phyloP scores from a whole-genome alignment of 768 basidiomycete genomes.

The Zangia roseola region DNA sequence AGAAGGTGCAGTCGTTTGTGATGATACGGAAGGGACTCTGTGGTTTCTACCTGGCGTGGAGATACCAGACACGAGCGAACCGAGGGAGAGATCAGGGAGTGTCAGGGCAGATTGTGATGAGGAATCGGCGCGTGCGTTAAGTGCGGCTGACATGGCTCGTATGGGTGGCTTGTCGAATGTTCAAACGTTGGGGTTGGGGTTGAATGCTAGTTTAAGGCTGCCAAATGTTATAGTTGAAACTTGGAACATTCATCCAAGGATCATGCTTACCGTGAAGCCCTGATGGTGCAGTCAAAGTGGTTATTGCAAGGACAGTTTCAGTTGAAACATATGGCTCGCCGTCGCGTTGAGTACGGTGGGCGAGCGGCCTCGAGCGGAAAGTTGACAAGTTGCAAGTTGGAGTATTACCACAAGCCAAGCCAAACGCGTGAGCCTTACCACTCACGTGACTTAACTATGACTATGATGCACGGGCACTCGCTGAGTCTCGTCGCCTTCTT shows the following conservation, averaged over 20 bases:
- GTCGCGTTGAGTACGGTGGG: background rate
- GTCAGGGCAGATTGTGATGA: constrained; percentile 44
- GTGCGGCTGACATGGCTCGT: constrained; percentile 41
- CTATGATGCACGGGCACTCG: too few species aligned
- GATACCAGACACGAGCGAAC: constrained; percentile 52
- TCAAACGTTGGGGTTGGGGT: too few species aligned
- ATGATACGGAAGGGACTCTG: constrained; percentile 50
- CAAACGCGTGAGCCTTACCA: background rate
- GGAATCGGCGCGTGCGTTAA: constrained; percentile 39
- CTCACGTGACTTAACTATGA: constrained; percentile 14
- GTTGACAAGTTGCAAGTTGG: too few species aligned
- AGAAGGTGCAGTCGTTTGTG: constrained; percentile 50
- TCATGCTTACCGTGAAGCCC: constrained; percentile 5
- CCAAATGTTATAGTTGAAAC: background rate
- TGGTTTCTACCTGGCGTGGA: constrained; percentile 49
- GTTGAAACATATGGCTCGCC: background rate
- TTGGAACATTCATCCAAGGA: background rate
- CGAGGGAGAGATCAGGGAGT: constrained; percentile 61
- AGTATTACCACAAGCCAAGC: too few species aligned
- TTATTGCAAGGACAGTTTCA: background rate
- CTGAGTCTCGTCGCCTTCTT: too few species aligned
- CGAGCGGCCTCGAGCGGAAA: too few species aligned
- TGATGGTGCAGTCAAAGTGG: constrained; percentile 1
- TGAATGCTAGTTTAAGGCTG: too few species aligned
- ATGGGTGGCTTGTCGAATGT: background rate